Evolutionary conservation across 345 rosid genomes (phyloP).

Genomic region (Aquilaria sinensis): DNA sequence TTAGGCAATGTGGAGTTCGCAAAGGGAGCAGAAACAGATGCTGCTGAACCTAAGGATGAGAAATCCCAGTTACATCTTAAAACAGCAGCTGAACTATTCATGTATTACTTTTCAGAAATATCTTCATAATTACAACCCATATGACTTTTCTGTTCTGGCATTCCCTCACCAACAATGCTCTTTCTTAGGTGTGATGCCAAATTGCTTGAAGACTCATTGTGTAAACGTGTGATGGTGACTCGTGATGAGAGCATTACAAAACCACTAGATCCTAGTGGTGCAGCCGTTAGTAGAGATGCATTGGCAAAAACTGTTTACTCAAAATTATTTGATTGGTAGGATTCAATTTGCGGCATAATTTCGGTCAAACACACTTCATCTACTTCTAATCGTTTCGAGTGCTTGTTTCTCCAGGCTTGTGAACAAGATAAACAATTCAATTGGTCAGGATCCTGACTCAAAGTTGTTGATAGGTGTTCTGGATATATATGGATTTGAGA

Average conservation of each 20-base stretch:
- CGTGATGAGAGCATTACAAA: slow-evolving; percentile 96
- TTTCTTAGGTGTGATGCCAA: slow-evolving; percentile 80
- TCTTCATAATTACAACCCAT: slow-evolving; percentile 9
- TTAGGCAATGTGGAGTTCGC: slow-evolving; percentile 87
- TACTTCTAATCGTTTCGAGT: slow-evolving; percentile 13
- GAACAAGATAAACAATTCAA: slow-evolving; percentile 76
- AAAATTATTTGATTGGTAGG: slow-evolving; percentile 92
- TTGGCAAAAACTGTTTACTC: slow-evolving; percentile 92
- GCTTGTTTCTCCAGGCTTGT: slow-evolving; percentile 62
- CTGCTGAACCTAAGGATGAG: slow-evolving; percentile 82
- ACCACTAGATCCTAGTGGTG: slow-evolving; percentile 82
- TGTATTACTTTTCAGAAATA: slow-evolving; percentile 35
- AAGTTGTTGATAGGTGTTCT: slow-evolving; percentile 80
- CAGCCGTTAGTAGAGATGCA: slow-evolving; percentile 85
- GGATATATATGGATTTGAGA: slow-evolving; percentile 99
- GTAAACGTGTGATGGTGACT: slow-evolving; percentile 93
- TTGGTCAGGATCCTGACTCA: slow-evolving; percentile 89
- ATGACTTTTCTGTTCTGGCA: slow-evolving; percentile 15
- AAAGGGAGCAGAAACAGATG: slow-evolving; percentile 79
- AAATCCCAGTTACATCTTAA: slow-evolving; percentile 70
- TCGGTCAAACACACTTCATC: slow-evolving; percentile 1
- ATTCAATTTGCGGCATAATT: slow-evolving; percentile 6
- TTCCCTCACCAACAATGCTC: slow-evolving; percentile 7
- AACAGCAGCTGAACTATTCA: slow-evolving; percentile 81
- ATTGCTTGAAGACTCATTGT: slow-evolving; percentile 81